A percentile compares a stretch with the other conserved stretches of the same genome.
Evolutionary conservation across 257 asterid genomes (phyloP).

Genomic region (Solanum etuberosum): DNA sequence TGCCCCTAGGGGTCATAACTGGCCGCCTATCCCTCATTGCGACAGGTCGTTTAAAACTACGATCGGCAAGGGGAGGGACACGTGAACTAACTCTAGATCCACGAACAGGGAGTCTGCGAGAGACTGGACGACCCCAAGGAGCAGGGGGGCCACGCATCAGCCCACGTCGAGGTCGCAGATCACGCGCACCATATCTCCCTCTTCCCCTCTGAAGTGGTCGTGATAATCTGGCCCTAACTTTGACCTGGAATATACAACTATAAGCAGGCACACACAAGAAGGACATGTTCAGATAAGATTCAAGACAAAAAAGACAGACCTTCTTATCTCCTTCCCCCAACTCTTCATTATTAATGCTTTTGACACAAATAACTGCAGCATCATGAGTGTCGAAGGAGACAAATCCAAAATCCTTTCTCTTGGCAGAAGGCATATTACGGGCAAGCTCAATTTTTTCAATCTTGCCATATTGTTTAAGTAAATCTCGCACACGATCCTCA

Average conservation of each 20-base stretch:
- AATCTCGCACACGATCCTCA: slow-evolving; percentile 61
- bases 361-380: slow-evolving; percentile 84
- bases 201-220: slow-evolving; percentile 96
- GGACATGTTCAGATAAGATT: not conserved
- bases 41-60: slow-evolving; percentile 57
- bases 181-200: slow-evolving; percentile 70
- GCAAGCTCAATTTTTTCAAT: slow-evolving; percentile 92
- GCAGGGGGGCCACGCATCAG: slow-evolving; percentile 45
- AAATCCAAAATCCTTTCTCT: slow-evolving; percentile 96
- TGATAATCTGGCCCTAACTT: slow-evolving; percentile 93
- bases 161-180: slow-evolving; percentile 47
- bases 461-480: slow-evolving; percentile 58
- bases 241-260: slow-evolving; percentile 48
- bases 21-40: slow-evolving; percentile 67
- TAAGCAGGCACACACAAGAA: not conserved
- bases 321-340: slow-evolving; percentile 83
- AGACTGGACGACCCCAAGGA: slow-evolving; percentile 62
- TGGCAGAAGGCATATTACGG: slow-evolving; percentile 95
- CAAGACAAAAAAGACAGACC: slow-evolving; percentile 29
- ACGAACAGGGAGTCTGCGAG: slow-evolving; percentile 46
- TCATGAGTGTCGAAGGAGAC: slow-evolving; percentile 85
- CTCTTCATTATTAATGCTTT: slow-evolving; percentile 79
- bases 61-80: slow-evolving; percentile 45
- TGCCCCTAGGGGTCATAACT: slow-evolving; percentile 54
- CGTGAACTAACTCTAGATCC: slow-evolving; percentile 49